Conservation (phyloP, 129 eudicot species). For the Artemisia tridentata region DNA sequence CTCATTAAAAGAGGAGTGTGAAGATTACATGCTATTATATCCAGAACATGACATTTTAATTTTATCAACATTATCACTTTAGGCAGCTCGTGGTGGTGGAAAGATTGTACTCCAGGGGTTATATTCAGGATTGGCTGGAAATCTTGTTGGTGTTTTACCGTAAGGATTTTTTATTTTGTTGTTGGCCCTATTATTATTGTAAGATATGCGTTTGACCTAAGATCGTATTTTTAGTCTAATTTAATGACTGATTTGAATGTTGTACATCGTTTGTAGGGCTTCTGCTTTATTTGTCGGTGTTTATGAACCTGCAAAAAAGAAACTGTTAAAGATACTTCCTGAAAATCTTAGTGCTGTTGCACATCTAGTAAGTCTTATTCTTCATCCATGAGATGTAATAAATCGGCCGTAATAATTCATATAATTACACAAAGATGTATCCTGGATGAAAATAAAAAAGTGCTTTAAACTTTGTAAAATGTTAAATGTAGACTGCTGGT, state of each 20-base stretch:
- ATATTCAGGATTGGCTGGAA: conserved; percentile 94
- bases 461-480: conserved; percentile 21
- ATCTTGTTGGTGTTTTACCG: conserved; percentile 97
- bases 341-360: conserved; percentile 90
- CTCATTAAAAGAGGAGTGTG: background rate
- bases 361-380: conserved; percentile 62
- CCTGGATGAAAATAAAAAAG: background rate
- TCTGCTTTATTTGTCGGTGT: conserved; percentile 92
- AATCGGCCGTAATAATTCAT: background rate
- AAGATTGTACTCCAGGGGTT: conserved; percentile 80
- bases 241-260: background rate
- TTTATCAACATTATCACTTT: conserved; percentile 23
- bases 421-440: conserved; percentile 3
- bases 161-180: conserved; percentile 35
- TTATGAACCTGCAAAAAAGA: conserved; percentile 93
- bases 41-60: background rate
- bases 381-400: conserved; percentile 11
- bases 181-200: background rate
- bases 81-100: conserved; percentile 97
- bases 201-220: background rate
- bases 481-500: conserved; percentile 74
- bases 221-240: background rate
- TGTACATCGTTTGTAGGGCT: conserved; percentile 50
- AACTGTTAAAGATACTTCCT: conserved; percentile 69
- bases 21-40: background rate